Evolutionary conservation across 768 basidiomycete species (phyloP).

Genomic region (Cystofilobasidium bisporidii): DNA sequence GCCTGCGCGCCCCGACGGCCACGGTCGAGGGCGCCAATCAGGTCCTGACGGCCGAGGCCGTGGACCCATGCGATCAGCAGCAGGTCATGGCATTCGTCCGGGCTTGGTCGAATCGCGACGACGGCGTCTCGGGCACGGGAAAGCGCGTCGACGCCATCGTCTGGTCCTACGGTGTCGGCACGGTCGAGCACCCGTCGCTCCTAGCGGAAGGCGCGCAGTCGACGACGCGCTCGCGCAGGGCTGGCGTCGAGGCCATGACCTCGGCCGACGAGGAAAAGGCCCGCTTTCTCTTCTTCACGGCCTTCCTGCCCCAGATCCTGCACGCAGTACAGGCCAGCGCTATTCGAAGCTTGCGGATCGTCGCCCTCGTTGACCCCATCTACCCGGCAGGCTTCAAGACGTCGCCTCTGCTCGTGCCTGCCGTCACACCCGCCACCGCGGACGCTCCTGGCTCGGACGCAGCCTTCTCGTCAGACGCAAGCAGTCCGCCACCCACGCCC

Average conservation of each 20-base stretch:
- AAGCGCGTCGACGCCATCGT: conserved; percentile 26
- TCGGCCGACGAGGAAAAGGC: conserved; percentile 11
- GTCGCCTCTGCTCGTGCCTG: conserved; percentile 10
- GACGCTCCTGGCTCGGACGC: neutral
- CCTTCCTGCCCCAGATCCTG: conserved; percentile 27
- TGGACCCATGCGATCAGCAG: conserved; percentile 12
- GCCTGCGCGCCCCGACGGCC: neutral
- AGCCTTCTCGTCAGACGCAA: no score
- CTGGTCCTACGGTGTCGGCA: conserved; percentile 23
- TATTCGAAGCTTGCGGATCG: conserved; percentile 17
- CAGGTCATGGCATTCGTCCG: conserved; percentile 17
- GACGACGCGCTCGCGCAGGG: neutral
- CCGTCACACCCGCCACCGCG: neutral
- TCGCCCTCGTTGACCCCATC: conserved; percentile 26
- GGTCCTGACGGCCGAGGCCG: conserved; percentile 21
- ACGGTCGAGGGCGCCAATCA: conserved; percentile 8
- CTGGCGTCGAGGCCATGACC: neutral
- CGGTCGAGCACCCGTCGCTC: conserved; percentile 14
- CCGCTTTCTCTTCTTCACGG: conserved; percentile 26
- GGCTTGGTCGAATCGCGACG: conserved; percentile 14
- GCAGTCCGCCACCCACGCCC: no score
- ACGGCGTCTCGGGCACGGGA: conserved; percentile 9
- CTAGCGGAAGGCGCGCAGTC: neutral
- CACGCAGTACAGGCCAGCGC: conserved; percentile 13
- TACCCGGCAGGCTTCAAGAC: conserved; percentile 26